Evolutionary conservation across 257 asterid species (phyloP).

Genomic region (Solanum gracilifrons): DNA sequence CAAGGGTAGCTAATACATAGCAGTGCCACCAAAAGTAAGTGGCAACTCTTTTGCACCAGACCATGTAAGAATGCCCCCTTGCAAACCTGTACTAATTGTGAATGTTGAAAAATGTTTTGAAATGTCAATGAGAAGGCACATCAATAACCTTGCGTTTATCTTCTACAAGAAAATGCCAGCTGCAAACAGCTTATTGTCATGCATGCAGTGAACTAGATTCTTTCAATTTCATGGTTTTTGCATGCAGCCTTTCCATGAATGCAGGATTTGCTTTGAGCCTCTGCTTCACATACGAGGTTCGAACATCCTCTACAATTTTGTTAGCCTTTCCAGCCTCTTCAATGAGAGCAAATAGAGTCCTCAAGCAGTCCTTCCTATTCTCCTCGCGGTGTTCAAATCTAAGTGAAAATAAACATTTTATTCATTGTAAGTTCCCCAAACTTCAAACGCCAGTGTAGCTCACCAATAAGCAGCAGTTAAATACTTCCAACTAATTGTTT

Average conservation of each 20-base stretch:
- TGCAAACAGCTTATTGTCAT: conserved; percentile 4
- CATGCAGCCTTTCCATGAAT: conserved; percentile 70
- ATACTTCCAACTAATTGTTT: not conserved
- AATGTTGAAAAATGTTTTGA: not conserved
- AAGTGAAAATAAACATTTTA: not conserved
- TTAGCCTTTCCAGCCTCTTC: conserved; percentile 84
- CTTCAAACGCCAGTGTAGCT: not conserved
- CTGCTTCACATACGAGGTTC: conserved; percentile 45
- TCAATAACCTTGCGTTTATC: not conserved
- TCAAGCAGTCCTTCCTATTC: conserved; percentile 88
- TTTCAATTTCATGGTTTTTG: conserved; percentile 23
- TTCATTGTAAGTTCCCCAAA: not conserved
- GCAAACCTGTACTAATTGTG: not conserved
- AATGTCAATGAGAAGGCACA: not conserved
- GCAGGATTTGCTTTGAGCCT: conserved; percentile 64
- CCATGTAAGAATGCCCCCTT: not conserved
- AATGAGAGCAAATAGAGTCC: conserved; percentile 61
- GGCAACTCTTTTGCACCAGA: not conserved
- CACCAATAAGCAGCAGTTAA: not conserved
- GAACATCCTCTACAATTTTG: conserved; percentile 53
- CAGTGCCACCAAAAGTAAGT: not conserved
- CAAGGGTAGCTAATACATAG: not conserved
- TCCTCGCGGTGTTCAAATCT: conserved; percentile 94
- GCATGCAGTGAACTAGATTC: conserved; percentile 17
- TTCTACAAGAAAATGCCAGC: not conserved